Evolutionary conservation across 129 eudicot species (phyloP).

Genomic region (Lactuca saligna): DNA sequence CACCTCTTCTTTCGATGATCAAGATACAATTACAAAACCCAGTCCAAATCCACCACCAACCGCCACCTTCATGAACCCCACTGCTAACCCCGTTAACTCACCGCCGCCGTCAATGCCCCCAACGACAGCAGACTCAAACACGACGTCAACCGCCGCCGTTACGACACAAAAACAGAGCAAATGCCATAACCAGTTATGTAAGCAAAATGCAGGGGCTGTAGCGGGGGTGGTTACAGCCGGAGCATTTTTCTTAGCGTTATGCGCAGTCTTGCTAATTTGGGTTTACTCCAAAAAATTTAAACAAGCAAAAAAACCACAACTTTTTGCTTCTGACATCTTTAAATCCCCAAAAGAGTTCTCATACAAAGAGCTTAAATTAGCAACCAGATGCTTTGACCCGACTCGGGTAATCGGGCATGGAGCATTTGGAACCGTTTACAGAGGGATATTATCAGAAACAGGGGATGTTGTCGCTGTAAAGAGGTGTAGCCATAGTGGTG

Average conservation of each 20-base stretch:
- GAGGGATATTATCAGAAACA: slow-evolving; percentile 54
- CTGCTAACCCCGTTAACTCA: slow-evolving; percentile 16
- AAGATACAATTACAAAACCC: slow-evolving; percentile 16
- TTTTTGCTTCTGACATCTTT: slow-evolving; percentile 56
- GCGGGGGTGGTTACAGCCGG: slow-evolving; percentile 85
- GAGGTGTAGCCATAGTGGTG: slow-evolving; percentile 66
- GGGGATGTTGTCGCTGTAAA: slow-evolving; percentile 80
- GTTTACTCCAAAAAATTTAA: slow-evolving; percentile 62
- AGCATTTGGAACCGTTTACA: slow-evolving; percentile 92
- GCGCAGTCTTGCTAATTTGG: slow-evolving; percentile 54
- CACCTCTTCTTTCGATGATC: slow-evolving; percentile 29
- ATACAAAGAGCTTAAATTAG: slow-evolving; percentile 71
- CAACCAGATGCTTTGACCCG: slow-evolving; percentile 68
- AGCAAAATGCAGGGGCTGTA: slow-evolving; percentile 60
- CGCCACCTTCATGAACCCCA: slow-evolving; percentile 26
- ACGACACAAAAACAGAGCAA: slow-evolving; percentile 39
- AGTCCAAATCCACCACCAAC: slow-evolving; percentile 11
- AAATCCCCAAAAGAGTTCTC: slow-evolving; percentile 83
- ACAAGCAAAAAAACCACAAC: slow-evolving; percentile 34
- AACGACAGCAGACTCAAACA: slow-evolving; percentile 13
- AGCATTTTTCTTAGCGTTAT: slow-evolving; percentile 68
- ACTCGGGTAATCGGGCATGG: slow-evolving; percentile 72
- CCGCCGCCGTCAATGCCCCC: slow-evolving; percentile 34
- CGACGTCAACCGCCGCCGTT: slow-evolving; percentile 5
- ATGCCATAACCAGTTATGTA: slow-evolving; percentile 60